phyloP scores from a whole-genome alignment of 1,284 basidiomycete genomes.

The Fistulinella cinereoalba region DNA sequence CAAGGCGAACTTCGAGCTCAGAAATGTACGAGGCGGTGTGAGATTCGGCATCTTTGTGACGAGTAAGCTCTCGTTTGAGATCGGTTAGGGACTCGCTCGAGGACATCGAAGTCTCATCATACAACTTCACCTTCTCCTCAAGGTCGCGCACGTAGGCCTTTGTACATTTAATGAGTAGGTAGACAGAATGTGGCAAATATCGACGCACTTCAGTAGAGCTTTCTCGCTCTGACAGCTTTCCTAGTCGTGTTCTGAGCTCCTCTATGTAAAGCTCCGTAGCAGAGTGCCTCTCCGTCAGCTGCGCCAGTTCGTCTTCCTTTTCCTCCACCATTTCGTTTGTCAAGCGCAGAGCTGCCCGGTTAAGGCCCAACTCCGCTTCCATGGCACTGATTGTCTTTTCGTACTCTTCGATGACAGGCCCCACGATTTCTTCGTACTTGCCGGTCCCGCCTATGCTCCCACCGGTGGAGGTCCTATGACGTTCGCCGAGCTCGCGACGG shows the following conservation, averaged over 20 bases:
- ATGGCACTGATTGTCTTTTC: slow-evolving; percentile 96
- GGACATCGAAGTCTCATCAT: slow-evolving; percentile 73
- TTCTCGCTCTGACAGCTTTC: slow-evolving; percentile 86
- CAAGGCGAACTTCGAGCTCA: slow-evolving; percentile 84
- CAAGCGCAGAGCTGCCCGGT: slow-evolving; percentile 83
- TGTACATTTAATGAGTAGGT: slow-evolving; percentile 8
- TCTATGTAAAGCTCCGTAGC: slow-evolving; percentile 84
- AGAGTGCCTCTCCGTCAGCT: slow-evolving; percentile 64
- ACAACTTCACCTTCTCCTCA: slow-evolving; percentile 83
- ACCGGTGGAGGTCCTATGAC: slow-evolving; percentile 56
- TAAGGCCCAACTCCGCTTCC: slow-evolving; percentile 91
- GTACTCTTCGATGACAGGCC: slow-evolving; percentile 97
- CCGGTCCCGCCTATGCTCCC: slow-evolving; percentile 67
- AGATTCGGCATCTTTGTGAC: slow-evolving; percentile 73
- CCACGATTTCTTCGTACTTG: slow-evolving; percentile 94
- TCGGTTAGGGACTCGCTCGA: slow-evolving; percentile 78
- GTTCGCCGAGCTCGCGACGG: slow-evolving; percentile 72
- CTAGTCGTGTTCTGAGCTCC: slow-evolving; percentile 77
- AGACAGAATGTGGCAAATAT: slow-evolving; percentile 4
- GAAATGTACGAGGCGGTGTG: slow-evolving; percentile 79
- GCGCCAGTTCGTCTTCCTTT: slow-evolving; percentile 75
- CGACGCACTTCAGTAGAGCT: slow-evolving; percentile 77
- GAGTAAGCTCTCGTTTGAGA: slow-evolving; percentile 78
- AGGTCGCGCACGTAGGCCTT: slow-evolving; percentile 90
- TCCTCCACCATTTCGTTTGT: slow-evolving; percentile 91